Evolutionary conservation across 1,284 basidiomycete genomes (phyloP), one percentile per base, ranked within the genome.

Genomic region (Ceratobasidium sp.): DNA sequence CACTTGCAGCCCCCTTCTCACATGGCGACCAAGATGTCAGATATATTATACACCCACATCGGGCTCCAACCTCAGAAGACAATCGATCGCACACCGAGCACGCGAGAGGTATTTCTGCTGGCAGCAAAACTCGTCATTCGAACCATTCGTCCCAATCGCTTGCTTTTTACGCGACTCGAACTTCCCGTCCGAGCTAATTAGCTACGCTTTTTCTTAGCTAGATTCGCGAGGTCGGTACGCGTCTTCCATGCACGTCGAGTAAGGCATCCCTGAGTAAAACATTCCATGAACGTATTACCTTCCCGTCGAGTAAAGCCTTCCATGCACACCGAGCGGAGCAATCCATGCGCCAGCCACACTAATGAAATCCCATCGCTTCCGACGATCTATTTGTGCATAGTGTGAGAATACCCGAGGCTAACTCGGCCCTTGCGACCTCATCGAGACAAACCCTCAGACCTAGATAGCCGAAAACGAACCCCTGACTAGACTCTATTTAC

Each of bases 381-480:
- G 57, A 17, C 57, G 57, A 59, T 59, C 57, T 59, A 17, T 59
- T 59, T 59, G 57, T 17, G 20, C 26, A 12, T 59, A 59, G 57
- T 59, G 57, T 62, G 59, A 62, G 59, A 62, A 62, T 20, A 17
- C 52, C 7, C 52, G 48, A 50, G 48, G 48, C 48, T 50, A 50
- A 15, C 12, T 50, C 48, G 48, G 48, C 48, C 20, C 48, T 33
- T 48, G 46, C 46, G 48, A 54, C 52, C 20, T 26, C 52, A 54
- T 54, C 20, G 15, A 54, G 52, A 9, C 52, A 50, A n/a, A 54
- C 59, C 59, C 33, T 42, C 59, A 42, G 59, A 62, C 33, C 59
- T 42, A 62, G 59, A 62, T 62, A 40, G 7, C 59, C 59, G 59
- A 62, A 15, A 33, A 33, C 33, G 33, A 7, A 20, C 15, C 38